Evolutionary conservation across 1,284 basidiomycete species (phyloP), one percentile per base, ranked within the genome.

Genomic region (Mixia osmundae): DNA sequence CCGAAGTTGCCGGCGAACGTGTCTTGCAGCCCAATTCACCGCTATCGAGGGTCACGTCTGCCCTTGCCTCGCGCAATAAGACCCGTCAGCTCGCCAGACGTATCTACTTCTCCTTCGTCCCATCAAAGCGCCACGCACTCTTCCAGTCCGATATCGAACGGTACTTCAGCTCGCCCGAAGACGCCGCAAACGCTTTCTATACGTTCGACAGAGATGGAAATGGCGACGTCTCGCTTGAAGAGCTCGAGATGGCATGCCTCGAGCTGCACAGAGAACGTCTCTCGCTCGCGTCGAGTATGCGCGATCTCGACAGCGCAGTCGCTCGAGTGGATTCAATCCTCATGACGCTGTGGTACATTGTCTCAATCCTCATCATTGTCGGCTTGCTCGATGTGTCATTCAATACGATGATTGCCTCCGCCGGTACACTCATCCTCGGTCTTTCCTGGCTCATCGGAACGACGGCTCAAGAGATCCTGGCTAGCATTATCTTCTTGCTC

Each of bases 11-110:
- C 0, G 56, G 55, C 41, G 74, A 74, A 47, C 74, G 72, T 33
- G 71, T 83, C 5, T 57, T 87, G 25, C 79, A 85, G 53, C 80
- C 80, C 28, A 83, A 85, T 53, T 80, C 78, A 2, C 76, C 82
- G 0, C 68, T 69, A 47, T 74, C 75, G 19, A 71, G 77, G 41
- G 76, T 87, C 31, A 70, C 73, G 47, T 71, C 70, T 3, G 76
- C 78, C 1, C 57, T 91, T 11, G 64, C 69, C 39, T 77, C 73
- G 3, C 67, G 72, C 2, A 82, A 77, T 58, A 85, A 83, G 58
- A 75, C 74, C 8, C 71, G 77, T 43, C 61, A 78, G 47, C 71
- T 89, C 33, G 78, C 79, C 25, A 68, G 76, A 30, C 65, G 82
- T 32, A 60, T 91, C 33, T 94, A 71, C 62, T 83, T 82, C 60